Evolutionary conservation across 345 rosid genomes (phyloP), one percentile per base, ranked within the genome.

Genomic region (Cochlearia excelsa): DNA sequence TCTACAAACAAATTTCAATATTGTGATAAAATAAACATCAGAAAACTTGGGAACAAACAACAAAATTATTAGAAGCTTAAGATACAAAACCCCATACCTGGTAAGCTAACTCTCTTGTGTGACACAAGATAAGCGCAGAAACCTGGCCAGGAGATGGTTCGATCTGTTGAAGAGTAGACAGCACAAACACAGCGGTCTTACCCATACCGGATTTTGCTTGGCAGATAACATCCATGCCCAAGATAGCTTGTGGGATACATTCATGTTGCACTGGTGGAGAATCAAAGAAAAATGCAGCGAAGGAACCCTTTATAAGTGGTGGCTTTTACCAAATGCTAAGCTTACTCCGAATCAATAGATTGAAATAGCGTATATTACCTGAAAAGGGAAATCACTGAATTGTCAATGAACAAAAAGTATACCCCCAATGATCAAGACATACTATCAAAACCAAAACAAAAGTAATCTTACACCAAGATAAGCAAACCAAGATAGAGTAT

Each of bases 131-230:
- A 65, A 93, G 95, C 7, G 99, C 96, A 71, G 84, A 73, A 65
- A 90, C 99, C 81, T 93, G 97, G 26, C 97, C 99, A 11, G 90
- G 75, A 59, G 82, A 76, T 0, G 96, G 95, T 39, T 93, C 99
- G 31, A 90, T 93, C 65, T 93, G 99, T 71, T 93, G 99, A 10
- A 90, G 78, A 37, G 90, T 69, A 3, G 99, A 93, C 3, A 93
- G 77, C 40, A 93, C 95, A 77, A 93, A 93, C 42, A 90, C 97
- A 38, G 97, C 99, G 42, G 97, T 93, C 80, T 93, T 90, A 4
- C 99, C 99, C 99, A 93, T 93, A 39, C 99, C 99, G 51, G 97
- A 93, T 70, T 93, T 93, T 7, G 99, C 99, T 90, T 93, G 99
- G 71, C 97, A 93, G 63, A 93, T 85, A 72, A 94, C 97, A 63